phyloP scores from a whole-genome alignment of 768 basidiomycete genomes.

The Filobasidium floriforme region DNA sequence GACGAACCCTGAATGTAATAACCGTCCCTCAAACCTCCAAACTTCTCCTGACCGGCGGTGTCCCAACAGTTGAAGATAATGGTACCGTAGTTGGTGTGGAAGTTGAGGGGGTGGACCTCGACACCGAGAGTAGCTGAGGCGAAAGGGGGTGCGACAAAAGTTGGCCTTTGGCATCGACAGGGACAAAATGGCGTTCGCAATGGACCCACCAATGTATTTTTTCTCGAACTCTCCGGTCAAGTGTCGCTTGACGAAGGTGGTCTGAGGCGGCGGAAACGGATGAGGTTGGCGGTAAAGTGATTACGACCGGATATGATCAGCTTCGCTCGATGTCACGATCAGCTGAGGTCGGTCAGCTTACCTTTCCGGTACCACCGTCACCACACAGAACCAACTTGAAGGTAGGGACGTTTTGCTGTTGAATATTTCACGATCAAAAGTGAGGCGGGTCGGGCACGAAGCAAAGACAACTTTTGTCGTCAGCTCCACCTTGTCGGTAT shows the following conservation, averaged over 20 bases:
- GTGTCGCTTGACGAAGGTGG: slow-evolving; percentile 98
- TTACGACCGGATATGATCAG: neutral
- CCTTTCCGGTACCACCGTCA: slow-evolving; percentile 85
- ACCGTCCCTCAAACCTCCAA: slow-evolving; percentile 94
- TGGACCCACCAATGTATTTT: slow-evolving; percentile 85
- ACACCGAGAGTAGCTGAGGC: slow-evolving; percentile 90
- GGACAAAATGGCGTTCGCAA: neutral
- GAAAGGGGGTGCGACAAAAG: slow-evolving; percentile 1
- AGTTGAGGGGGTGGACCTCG: slow-evolving; percentile 91
- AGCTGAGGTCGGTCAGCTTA: neutral
- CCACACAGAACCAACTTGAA: slow-evolving; percentile 76
- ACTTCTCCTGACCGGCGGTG: slow-evolving; percentile 99
- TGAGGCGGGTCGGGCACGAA: slow-evolving; percentile 53
- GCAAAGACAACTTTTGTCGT: slow-evolving; percentile 25
- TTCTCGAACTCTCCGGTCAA: slow-evolving; percentile 99
- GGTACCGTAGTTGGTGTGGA: slow-evolving; percentile 96
- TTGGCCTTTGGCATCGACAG: neutral
- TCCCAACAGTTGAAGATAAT: slow-evolving; percentile 99
- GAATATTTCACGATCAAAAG: slow-evolving; percentile 19
- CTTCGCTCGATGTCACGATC: neutral
- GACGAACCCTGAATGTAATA: slow-evolving; percentile 42
- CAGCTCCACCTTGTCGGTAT: neutral
- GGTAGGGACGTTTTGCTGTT: slow-evolving; percentile 57
- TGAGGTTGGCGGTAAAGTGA: neutral
- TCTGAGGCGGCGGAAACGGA: slow-evolving; percentile 48